phyloP scores from a whole-genome alignment of 1,139 yeast genomes.

The Cylindricascospora bacillispora region DNA sequence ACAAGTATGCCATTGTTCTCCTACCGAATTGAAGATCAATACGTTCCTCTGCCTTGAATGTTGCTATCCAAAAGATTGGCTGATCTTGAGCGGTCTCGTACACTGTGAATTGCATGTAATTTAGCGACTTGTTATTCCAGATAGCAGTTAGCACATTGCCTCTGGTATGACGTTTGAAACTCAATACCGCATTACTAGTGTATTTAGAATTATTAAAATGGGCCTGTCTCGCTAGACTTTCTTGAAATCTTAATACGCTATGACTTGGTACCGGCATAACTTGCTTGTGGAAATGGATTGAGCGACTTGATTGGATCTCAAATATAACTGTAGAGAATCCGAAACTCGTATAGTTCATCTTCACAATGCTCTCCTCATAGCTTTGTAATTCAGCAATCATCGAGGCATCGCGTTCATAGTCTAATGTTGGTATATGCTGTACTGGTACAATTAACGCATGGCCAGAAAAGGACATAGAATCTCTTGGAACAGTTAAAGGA shows the following conservation, averaged over 20 bases:
- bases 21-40: constrained; percentile 72
- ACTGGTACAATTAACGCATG: constrained; percentile 80
- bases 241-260: constrained; percentile 29
- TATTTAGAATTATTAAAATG: constrained; percentile 39
- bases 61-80: constrained; percentile 24
- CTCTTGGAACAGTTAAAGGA: constrained; percentile 48
- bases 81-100: constrained; percentile 23
- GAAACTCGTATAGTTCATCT: constrained; percentile 33
- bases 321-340: constrained; percentile 41
- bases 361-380: constrained; percentile 35
- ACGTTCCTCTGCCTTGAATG: constrained; percentile 21
- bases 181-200: constrained; percentile 32
- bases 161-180: constrained; percentile 26
- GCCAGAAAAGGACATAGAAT: constrained; percentile 47
- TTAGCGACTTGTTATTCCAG: constrained; percentile 20
- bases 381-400: constrained; percentile 31
- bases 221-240: constrained; percentile 31
- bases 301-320: constrained; percentile 44
- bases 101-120: constrained; percentile 28
- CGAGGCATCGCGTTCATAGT: constrained; percentile 21
- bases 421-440: constrained; percentile 42
- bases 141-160: constrained; percentile 11
- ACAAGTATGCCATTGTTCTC: constrained; percentile 50
- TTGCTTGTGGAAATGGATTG: constrained; percentile 58
- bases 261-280: constrained; percentile 44